Base-by-base conservation (phyloP, 345 rosid species). In the Pistacia atlantica region DNA sequence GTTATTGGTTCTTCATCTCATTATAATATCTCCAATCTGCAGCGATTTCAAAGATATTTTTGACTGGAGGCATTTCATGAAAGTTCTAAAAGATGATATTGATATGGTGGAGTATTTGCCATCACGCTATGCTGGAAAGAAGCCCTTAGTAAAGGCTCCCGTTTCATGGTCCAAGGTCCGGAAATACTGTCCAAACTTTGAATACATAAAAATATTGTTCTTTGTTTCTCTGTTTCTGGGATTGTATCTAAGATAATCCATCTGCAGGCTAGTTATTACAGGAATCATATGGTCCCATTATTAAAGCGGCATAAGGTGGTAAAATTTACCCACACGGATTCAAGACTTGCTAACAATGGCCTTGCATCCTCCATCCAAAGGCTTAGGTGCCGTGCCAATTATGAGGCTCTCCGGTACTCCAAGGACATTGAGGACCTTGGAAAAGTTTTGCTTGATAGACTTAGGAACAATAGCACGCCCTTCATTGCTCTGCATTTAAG, bases 161-260 rank as follows among this genome's bases (percentile, higher is more conserved):
- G 83, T 97, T 78, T 97, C 99, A n/a, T 97, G 99, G 99, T 97
- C 99, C 0, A 97, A 90, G 99, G 99, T 96, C 20, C 70, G 86
- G 8, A 64, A 42, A 35, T 45, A 49, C 35, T 61, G 14, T n/a
- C 11, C 25, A 25, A 67, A 20, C 49, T 77, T 66, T 46, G n/a
- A 60, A 2, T 56, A n/a, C 80, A 12, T 37, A n/a, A 63, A 16
- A 17, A 25, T 25, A 46, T 46, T 73, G 33, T 20, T 16, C 14
- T 65, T 67, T 51, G 17, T 80, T 54, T 67, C 31, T 63, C 8
- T 33, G 58, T 42, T 67, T n/a, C 25, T 62, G 45, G 65, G 63
- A 74, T 64, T 71, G 68, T 51, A 56, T 73, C 73, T 78, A 67
- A 84, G 18, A 73, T 46, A 67, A 61, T 78, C 62, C 73, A 52